Evolutionary conservation across 768 basidiomycete genomes (phyloP).

Genomic region (Amanita subjunquillea): DNA sequence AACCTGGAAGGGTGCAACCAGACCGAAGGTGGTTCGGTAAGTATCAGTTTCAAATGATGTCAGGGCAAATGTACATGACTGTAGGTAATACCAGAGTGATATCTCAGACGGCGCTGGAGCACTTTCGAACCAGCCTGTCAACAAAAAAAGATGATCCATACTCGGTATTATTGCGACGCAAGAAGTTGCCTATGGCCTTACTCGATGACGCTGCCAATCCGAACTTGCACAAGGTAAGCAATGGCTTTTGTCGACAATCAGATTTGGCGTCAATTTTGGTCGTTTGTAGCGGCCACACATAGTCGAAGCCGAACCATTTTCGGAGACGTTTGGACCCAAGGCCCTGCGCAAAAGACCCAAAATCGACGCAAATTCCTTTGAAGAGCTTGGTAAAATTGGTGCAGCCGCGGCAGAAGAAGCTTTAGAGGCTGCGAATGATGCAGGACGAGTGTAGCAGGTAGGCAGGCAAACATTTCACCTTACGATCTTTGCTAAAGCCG

Average conservation of each 20-base stretch:
- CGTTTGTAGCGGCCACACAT: constrained; percentile 71
- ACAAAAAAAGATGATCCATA: constrained; percentile 90
- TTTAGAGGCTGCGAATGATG: constrained; percentile 28
- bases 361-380: constrained; percentile 84
- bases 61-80: constrained; percentile 1
- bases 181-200: constrained; percentile 95
- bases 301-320: constrained; percentile 91
- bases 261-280: neutral
- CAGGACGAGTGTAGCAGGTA: constrained; percentile 38
- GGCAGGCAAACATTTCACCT: constrained; percentile 2
- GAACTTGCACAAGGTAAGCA: constrained; percentile 56
- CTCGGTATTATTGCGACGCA: constrained; percentile 84
- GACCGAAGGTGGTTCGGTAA: constrained; percentile 96
- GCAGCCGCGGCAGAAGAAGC: constrained; percentile 46
- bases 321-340: constrained; percentile 92
- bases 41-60: constrained; percentile 17
- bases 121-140: constrained; percentile 85
- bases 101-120: constrained; percentile 90
- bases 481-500: neutral
- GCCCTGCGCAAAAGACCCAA: constrained; percentile 87
- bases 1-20: constrained; percentile 86
- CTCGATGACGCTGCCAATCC: constrained; percentile 85
- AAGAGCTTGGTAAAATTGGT: constrained; percentile 71
- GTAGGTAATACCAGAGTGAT: constrained; percentile 97
- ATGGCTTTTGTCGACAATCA: constrained; percentile 13